Evolutionary conservation across 139 green algal species (phyloP).

Genomic region (Penium margaritaceum): DNA sequence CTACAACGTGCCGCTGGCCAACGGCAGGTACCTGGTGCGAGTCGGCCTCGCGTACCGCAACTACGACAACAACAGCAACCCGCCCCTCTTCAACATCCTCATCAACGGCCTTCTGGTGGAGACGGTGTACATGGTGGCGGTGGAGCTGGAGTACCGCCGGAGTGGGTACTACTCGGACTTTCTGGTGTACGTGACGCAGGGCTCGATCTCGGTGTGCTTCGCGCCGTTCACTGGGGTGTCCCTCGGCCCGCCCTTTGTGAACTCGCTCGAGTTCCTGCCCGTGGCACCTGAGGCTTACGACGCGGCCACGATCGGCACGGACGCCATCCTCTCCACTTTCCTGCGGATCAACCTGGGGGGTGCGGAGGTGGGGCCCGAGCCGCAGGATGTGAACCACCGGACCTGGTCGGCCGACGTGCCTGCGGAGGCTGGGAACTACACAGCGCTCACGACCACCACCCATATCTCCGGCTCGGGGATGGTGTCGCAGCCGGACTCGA

Average conservation of each 20-base stretch:
- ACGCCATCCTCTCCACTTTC: not conserved
- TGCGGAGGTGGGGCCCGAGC: not conserved
- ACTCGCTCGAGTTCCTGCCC: not conserved
- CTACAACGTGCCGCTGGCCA: not conserved
- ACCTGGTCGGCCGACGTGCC: not conserved
- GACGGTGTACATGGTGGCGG: not conserved
- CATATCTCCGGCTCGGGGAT: not conserved
- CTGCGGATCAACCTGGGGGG: not conserved
- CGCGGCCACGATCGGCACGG: not conserved
- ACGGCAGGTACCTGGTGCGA: slow-evolving; percentile 2
- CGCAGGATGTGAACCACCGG: not conserved
- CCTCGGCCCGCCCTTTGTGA: not conserved
- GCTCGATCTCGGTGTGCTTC: not conserved
- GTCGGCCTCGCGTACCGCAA: slow-evolving; percentile 7
- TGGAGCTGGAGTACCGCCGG: not conserved
- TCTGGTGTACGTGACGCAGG: not conserved
- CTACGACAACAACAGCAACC: not conserved
- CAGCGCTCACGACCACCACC: not conserved
- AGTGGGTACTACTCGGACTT: not conserved
- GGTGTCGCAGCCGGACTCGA: not conserved
- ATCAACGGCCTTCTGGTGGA: not conserved
- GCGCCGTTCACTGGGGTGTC: not conserved
- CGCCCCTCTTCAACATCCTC: slow-evolving; percentile 6
- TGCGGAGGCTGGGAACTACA: not conserved
- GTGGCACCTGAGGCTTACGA: not conserved